Evolutionary conservation across 805 yeast genomes (phyloP), one percentile per base, ranked within the genome.

Genomic region (Sugiyamaella lignohabitans): DNA sequence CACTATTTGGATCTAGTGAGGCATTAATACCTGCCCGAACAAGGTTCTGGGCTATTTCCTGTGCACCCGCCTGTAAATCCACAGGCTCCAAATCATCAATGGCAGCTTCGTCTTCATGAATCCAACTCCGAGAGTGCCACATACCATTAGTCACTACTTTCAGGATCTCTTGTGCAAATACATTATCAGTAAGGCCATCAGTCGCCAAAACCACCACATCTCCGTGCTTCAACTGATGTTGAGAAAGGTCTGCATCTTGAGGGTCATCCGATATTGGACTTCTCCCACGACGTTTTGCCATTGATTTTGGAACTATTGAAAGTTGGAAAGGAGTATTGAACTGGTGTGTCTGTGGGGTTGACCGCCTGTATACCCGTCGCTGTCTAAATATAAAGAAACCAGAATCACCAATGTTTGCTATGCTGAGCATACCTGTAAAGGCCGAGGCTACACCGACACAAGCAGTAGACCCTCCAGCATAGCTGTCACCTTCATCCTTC

Each of bases 391-490:
- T 77, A 16, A 95, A 89, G 63, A 87, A 86, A 83, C 96, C 93
- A 3, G 97, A 88, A 64, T 91, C 98, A 8, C 98, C 98, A 45
- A 91, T 66, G 59, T 93, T 91, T 5, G 91, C 82, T 0, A 87
- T 82, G 38, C 69, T 66, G 32, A 91, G 61, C 6, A 53, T 53
- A 24, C 81, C 81, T 10, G 74, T 66, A 5, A 70, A 69, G 0
- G 79, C 69, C 19, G 60, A 55, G 14, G 79, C 73, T 8, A 82
- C 72, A 0, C 96, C 98, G 43, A 84, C 74, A 57, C 96, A 86
- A 2, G 94, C 87, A 1, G 98, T 91, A 1, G 97, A 87, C 16
- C 96, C 93, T 2, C 98, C 98, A 24, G 89, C 94, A 60, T 80
- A 75, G 4, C 84, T 94, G 24, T 71, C 71, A 0, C 81, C 79